A percentile compares a stretch with the other conserved stretches of the same genome.
Evolutionary conservation across 2,329 filamentous ascomycete genomes (phyloP).

Genomic region (Trichoderma cornu-damae): DNA sequence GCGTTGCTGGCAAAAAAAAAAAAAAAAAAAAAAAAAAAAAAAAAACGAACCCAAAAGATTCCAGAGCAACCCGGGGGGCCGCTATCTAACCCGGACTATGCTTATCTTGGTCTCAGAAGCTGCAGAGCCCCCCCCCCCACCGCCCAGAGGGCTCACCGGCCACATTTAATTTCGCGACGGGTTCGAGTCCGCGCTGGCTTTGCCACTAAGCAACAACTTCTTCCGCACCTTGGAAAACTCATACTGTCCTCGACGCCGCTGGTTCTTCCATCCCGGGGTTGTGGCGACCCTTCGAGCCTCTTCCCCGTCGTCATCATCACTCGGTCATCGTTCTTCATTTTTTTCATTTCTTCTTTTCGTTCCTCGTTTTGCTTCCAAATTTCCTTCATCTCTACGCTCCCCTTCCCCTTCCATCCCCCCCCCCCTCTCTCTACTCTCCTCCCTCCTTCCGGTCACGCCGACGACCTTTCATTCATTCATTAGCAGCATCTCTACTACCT

Average conservation of each 20-base stretch:
- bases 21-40: no score
- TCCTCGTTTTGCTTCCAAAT: no score
- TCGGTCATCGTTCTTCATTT: background rate
- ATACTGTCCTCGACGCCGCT: conserved; percentile 15
- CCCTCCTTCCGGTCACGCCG: background rate
- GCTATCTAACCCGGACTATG: background rate
- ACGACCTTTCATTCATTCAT: no score
- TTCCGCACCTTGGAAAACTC: conserved; percentile 14
- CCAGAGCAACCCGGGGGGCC: background rate
- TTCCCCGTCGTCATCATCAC: conserved; percentile 11
- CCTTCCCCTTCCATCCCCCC: background rate
- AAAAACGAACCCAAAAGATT: no score
- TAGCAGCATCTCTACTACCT: conserved; percentile 14
- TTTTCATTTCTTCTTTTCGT: no score
- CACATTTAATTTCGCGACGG: conserved; percentile 20
- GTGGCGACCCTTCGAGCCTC: conserved; percentile 2
- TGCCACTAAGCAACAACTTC: conserved; percentile 11
- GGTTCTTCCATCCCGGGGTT: conserved; percentile 12
- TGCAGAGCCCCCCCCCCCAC: conserved; percentile 10
- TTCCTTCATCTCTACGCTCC: background rate
- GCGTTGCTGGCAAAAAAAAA: no score
- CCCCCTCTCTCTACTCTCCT: background rate
- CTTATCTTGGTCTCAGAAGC: conserved; percentile 14
- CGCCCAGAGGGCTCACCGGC: conserved; percentile 17
- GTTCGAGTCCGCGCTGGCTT: background rate